Evolutionary conservation across 2,329 filamentous ascomycete genomes (phyloP).

Genomic region (Cladophialophora yegresii): DNA sequence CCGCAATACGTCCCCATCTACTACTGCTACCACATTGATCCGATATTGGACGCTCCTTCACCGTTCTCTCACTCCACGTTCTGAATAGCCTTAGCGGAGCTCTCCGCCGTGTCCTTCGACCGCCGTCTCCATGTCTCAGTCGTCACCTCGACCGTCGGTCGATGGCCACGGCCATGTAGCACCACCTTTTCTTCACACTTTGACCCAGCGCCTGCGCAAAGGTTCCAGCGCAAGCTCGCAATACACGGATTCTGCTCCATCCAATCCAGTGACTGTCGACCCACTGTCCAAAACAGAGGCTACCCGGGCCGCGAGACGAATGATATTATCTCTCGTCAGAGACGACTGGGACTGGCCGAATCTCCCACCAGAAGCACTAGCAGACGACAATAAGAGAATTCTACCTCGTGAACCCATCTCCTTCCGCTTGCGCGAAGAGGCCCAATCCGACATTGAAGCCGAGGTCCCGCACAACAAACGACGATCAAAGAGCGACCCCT

Average conservation of each 20-base stretch:
- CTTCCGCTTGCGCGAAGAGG: constrained; percentile 33
- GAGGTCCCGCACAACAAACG: constrained; percentile 14
- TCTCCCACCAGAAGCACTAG: constrained; percentile 10
- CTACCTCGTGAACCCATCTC: constrained; percentile 29
- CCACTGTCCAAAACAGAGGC: constrained; percentile 29
- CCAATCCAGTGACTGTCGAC: constrained; percentile 11
- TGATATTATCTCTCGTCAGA: constrained; percentile 30
- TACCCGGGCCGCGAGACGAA: constrained; percentile 28
- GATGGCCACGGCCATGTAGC: constrained; percentile 18
- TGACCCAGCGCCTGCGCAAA: constrained; percentile 34
- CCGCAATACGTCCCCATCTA: not conserved
- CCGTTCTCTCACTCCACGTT: not conserved
- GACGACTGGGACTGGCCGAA: constrained; percentile 37
- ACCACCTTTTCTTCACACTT: constrained; percentile 31
- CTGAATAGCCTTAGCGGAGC: not conserved
- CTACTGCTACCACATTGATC: not conserved
- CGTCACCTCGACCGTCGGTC: constrained; percentile 21
- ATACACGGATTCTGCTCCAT: not conserved
- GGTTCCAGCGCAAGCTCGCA: constrained; percentile 34
- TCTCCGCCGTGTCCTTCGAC: constrained; percentile 6
- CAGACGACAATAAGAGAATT: constrained; percentile 1
- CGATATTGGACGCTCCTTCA: not conserved
- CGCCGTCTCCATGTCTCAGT: constrained; percentile 10
- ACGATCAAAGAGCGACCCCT: constrained; percentile 37
- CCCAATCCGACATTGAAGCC: constrained; percentile 32